Evolutionary conservation across 306 rosid species (phyloP).

Genomic region (Begonia loranthoides): DNA sequence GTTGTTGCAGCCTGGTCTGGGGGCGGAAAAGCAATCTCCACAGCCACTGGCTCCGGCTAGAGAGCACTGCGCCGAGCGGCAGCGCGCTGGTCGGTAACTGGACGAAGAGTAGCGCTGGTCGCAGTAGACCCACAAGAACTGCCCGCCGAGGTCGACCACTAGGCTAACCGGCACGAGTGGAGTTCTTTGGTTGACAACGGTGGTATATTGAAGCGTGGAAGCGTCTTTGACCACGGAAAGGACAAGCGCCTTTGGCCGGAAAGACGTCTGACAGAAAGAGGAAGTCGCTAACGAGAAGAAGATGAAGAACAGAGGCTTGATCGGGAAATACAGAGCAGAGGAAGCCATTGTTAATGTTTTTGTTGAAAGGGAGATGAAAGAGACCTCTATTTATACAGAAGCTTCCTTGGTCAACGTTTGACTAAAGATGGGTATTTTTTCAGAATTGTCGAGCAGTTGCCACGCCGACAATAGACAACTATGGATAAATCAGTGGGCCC

Average conservation of each 20-base stretch:
- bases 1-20: conserved; percentile 1
- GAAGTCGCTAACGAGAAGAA: not conserved
- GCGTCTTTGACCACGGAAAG: not conserved
- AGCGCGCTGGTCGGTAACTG: not conserved
- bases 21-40: not conserved
- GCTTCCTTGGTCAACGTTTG: too few species aligned
- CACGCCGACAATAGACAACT: too few species aligned
- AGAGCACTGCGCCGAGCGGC: conserved; percentile 1
- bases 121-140: conserved; percentile 1
- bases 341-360: not conserved
- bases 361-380: too few species aligned
- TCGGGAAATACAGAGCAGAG: not conserved
- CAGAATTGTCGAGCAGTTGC: too few species aligned
- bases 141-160: conserved; percentile 2
- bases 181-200: not conserved
- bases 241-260: not conserved
- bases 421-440: too few species aligned
- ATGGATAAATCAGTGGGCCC: too few species aligned
- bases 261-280: not conserved
- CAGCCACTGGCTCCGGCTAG: not conserved
- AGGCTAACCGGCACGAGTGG: not conserved
- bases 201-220: conserved; percentile 3
- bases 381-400: too few species aligned
- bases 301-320: not conserved
- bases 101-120: not conserved